phyloP scores from a whole-genome alignment of 2,329 filamentous ascomycete species.

The Fusarium foetens region DNA sequence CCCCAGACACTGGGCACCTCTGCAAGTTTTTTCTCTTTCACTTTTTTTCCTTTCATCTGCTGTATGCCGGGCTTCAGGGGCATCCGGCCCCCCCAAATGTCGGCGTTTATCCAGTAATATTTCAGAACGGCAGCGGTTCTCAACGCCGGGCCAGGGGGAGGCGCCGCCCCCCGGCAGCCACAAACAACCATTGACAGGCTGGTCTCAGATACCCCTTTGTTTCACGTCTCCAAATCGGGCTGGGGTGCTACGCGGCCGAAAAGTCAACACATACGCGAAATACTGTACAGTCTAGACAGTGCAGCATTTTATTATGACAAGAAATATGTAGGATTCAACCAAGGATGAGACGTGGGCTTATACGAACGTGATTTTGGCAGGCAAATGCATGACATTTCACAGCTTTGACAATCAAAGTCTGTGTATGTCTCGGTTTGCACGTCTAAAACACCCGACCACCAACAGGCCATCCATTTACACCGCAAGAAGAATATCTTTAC shows the following conservation, averaged over 20 bases:
- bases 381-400: slow-evolving; percentile 26
- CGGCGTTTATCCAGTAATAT: slow-evolving; percentile 20
- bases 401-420: not conserved
- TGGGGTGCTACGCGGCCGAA: slow-evolving; percentile 30
- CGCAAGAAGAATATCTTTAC: slow-evolving; percentile 7
- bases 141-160: slow-evolving; percentile 40
- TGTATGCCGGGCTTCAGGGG: slow-evolving; percentile 32
- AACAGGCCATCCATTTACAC: slow-evolving; percentile 16
- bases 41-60: slow-evolving; percentile 7
- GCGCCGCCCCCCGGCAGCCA: slow-evolving; percentile 40
- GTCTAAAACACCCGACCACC: not conserved
- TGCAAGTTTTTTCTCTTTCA: slow-evolving; percentile 16
- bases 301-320: slow-evolving; percentile 8
- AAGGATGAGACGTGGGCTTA: slow-evolving; percentile 17
- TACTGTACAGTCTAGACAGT: slow-evolving; percentile 9
- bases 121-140: slow-evolving; percentile 14
- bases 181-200: slow-evolving; percentile 35
- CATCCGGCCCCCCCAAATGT: slow-evolving; percentile 26
- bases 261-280: slow-evolving; percentile 13
- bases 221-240: slow-evolving; percentile 43
- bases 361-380: slow-evolving; percentile 4
- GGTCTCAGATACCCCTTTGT: slow-evolving; percentile 33
- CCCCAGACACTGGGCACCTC: slow-evolving; percentile 20
- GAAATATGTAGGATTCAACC: slow-evolving; percentile 5
- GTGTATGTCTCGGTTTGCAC: not conserved